Evolutionary conservation across 2,329 filamentous ascomycete genomes (phyloP), one percentile per base, ranked within the genome.

Genomic region (Fusarium sp.): DNA sequence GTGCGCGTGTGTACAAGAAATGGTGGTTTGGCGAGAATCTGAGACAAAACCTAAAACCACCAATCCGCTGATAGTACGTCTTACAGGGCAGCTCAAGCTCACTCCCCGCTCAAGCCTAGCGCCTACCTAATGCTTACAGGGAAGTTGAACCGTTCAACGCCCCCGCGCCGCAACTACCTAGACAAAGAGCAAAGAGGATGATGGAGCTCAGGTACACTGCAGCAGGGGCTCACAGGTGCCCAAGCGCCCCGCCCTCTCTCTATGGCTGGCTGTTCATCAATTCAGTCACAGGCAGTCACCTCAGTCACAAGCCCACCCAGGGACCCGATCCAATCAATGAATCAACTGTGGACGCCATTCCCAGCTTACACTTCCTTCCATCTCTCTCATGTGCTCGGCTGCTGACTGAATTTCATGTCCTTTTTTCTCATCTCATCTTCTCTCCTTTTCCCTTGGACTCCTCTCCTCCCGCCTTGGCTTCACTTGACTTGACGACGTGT

Each of bases 401-500:
- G 34, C 34, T 37, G 34, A 37, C 34, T 51, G 11, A 51, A 22
- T 41, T 32, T 61, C 56, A 57, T 24, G 42, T 46, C 42, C 30
- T 61, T 29, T 64, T 51, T 45, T 37, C 60, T 65, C 42, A 42
- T 53, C 29, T 51, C 57, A 52, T 62, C 52, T 49, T 67, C 37
- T 54, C 52, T 42, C 56, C 63, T 51, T 55, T 52, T 57, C 49
- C 60, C 61, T 57, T 62, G 34, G 18, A 37, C 65, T 61, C 57
- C 58, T 62, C 30, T 67, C 54, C 57, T 67, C 54, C 54, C 40
- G 65, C 70, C 71, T 73, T 70, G 65, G 63, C 73, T 68, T 69
- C 53, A 56, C 34, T 29, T 20, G 14, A 27, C 59, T 60, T 44
- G 59, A 65, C 66, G 68, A 75, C 71, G 68, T 74, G 67, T 74